phyloP scores from a whole-genome alignment of 768 basidiomycete species.

The Termitomyces sp. region DNA sequence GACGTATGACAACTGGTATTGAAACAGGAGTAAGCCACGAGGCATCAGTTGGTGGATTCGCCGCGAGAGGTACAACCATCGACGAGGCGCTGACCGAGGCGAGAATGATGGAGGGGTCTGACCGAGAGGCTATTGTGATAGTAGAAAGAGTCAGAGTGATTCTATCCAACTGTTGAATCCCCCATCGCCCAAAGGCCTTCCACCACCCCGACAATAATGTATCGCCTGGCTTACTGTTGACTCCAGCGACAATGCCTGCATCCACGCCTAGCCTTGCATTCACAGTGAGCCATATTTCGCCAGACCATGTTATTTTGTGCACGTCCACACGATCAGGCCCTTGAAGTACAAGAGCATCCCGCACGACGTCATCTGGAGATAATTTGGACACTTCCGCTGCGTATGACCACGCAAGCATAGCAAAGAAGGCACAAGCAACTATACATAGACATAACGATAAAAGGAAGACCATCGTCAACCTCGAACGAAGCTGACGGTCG shows the following conservation, averaged over 20 bases:
- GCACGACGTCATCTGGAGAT: conserved; percentile 53
- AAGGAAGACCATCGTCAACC: conserved; percentile 49
- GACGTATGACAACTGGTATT: conserved; percentile 42
- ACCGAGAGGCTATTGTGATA: conserved; percentile 41
- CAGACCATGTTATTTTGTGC: conserved; percentile 52
- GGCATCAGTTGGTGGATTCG: conserved; percentile 41
- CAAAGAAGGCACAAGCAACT: conserved; percentile 34
- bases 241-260: conserved; percentile 54
- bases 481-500: conserved; percentile 27
- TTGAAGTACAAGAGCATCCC: conserved; percentile 45
- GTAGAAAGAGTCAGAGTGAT: conserved; percentile 52
- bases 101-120: conserved; percentile 35
- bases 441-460: conserved; percentile 47
- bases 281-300: conserved; percentile 55
- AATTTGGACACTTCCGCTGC: conserved; percentile 47
- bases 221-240: conserved; percentile 39
- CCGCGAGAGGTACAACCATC: conserved; percentile 50
- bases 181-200: conserved; percentile 67
- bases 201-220: conserved; percentile 41
- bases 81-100: conserved; percentile 41
- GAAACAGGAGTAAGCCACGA: conserved; percentile 58
- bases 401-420: conserved; percentile 61
- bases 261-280: conserved; percentile 60
- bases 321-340: conserved; percentile 62
- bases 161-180: conserved; percentile 47